Percentiles rank a stretch among this genome's conserved stretches.
These are phyloP conservation scores for Pisolithus thermaeus DNA, from an alignment of 1,284 basidiomycete species.

Conservation along the genomic window DNA sequence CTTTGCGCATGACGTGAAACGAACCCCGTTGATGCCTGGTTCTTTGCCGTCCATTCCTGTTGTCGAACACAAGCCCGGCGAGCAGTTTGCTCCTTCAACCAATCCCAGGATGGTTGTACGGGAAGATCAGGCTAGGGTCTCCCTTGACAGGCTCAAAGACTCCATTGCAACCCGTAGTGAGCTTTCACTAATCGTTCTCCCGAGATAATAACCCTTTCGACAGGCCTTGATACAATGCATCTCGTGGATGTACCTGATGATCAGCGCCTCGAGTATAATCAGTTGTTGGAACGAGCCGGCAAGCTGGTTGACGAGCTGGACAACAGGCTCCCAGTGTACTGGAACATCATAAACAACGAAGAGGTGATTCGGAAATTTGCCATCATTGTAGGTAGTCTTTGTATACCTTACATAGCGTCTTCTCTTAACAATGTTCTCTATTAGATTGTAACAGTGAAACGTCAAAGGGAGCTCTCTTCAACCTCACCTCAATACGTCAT, in stretches of 20 bases:
- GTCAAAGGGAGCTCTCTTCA: slow-evolving; percentile 45
- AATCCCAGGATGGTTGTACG: slow-evolving; percentile 15
- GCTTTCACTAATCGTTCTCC: slow-evolving; percentile 14
- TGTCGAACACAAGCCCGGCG: slow-evolving; percentile 20
- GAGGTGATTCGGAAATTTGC: slow-evolving; percentile 43
- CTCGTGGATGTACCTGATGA: slow-evolving; percentile 40
- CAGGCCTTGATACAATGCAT: slow-evolving; percentile 17
- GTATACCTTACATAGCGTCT: slow-evolving; percentile 6
- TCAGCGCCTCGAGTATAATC: slow-evolving; percentile 47
- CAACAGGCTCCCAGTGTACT: slow-evolving; percentile 42
- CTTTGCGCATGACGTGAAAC: slow-evolving; percentile 13
- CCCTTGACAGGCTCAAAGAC: slow-evolving; percentile 30
- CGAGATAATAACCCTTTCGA: slow-evolving; percentile 9
- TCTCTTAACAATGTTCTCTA: slow-evolving; percentile 5
- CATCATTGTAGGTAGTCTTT: slow-evolving; percentile 44
- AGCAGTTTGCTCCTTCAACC: slow-evolving; percentile 10
- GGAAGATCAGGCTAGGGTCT: slow-evolving; percentile 22
- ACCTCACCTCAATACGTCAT: slow-evolving; percentile 48
- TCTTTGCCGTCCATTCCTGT: slow-evolving; percentile 9
- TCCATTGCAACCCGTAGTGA: slow-evolving; percentile 30
- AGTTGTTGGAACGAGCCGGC: slow-evolving; percentile 42
- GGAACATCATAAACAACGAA: slow-evolving; percentile 40
- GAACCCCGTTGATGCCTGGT: slow-evolving; percentile 14
- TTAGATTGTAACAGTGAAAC: slow-evolving; percentile 46
- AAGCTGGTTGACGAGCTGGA: slow-evolving; percentile 44